Evolutionary conservation across 352 stramenopile species (phyloP).

Genomic region (Pelagophyceae sp.): DNA sequence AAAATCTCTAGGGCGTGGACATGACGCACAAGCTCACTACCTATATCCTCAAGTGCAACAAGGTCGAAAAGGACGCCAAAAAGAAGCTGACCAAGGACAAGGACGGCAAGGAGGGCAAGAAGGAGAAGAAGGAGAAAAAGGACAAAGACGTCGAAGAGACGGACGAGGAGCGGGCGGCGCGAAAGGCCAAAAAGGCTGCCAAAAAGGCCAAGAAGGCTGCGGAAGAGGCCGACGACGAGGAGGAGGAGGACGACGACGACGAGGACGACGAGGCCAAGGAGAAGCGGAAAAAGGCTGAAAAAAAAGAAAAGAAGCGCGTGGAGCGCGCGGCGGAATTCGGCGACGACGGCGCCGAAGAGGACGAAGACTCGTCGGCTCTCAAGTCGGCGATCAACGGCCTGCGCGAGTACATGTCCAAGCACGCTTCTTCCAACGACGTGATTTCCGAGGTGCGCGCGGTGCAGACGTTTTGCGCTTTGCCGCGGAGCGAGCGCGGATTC

Average conservation of each 20-base stretch:
- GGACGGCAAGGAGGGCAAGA: constrained; percentile 61
- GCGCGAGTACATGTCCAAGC: neutral
- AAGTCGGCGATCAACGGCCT: constrained; percentile 29
- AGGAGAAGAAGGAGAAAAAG: constrained; percentile 61
- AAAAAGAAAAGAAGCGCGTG: constrained; percentile 28
- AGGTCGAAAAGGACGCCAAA: constrained; percentile 68
- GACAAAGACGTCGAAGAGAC: constrained; percentile 62
- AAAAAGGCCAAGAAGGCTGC: constrained; percentile 68
- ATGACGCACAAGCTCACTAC: constrained; percentile 96
- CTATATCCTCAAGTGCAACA: constrained; percentile 91
- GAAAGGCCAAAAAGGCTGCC: no score
- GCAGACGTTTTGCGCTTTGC: constrained; percentile 42
- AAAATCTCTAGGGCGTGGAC: constrained; percentile 87
- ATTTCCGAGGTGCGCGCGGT: constrained; percentile 35
- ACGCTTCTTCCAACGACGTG: neutral
- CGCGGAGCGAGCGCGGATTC: constrained; percentile 26
- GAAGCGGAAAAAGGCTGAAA: constrained; percentile 37
- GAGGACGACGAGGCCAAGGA: constrained; percentile 19
- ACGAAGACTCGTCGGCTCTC: constrained; percentile 54
- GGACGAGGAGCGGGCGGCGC: constrained; percentile 62
- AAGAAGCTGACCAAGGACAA: constrained; percentile 60
- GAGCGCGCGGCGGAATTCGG: constrained; percentile 26
- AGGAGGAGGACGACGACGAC: constrained; percentile 47
- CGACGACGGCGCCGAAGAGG: constrained; percentile 35
- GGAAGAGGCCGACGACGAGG: constrained; percentile 66